Percentiles rank a stretch among this genome's conserved stretches.
Conservation (phyloP, 345 rosid genomes). For the Conringia planisiliqua region DNA sequence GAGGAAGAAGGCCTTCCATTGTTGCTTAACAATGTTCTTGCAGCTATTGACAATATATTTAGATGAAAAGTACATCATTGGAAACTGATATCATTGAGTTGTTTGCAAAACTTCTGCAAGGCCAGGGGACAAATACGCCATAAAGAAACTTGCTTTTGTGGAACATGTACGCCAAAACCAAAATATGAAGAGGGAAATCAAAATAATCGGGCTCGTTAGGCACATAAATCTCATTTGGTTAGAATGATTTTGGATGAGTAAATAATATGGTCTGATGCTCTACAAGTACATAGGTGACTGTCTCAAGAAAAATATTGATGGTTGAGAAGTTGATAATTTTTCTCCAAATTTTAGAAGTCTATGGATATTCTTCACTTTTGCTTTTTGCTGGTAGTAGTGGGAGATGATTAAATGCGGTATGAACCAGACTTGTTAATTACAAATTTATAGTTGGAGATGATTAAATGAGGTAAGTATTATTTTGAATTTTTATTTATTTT, state of each 20-base stretch:
- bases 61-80: conserved; percentile 31
- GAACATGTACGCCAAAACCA: conserved; percentile 38
- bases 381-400: too few species aligned
- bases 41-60: conserved; percentile 47
- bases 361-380: too few species aligned
- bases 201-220: conserved; percentile 57
- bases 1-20: conserved; percentile 47
- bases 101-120: conserved; percentile 61
- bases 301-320: too few species aligned
- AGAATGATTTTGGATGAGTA: conserved; percentile 71
- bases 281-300: conserved; percentile 69
- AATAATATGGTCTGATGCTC: conserved; percentile 61
- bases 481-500: too few species aligned
- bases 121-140: conserved; percentile 48
- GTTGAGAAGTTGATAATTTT: too few species aligned
- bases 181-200: conserved; percentile 64
- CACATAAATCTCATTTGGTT: conserved; percentile 69
- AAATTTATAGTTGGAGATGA: too few species aligned
- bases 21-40: conserved; percentile 53
- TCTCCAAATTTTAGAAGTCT: too few species aligned
- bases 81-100: conserved; percentile 76
- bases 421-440: too few species aligned
- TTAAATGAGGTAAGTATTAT: too few species aligned
- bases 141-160: conserved; percentile 57
- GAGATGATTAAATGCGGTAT: too few species aligned